phyloP scores from a whole-genome alignment of 2,329 filamentous ascomycete genomes.

The Verticillium dahliae region DNA sequence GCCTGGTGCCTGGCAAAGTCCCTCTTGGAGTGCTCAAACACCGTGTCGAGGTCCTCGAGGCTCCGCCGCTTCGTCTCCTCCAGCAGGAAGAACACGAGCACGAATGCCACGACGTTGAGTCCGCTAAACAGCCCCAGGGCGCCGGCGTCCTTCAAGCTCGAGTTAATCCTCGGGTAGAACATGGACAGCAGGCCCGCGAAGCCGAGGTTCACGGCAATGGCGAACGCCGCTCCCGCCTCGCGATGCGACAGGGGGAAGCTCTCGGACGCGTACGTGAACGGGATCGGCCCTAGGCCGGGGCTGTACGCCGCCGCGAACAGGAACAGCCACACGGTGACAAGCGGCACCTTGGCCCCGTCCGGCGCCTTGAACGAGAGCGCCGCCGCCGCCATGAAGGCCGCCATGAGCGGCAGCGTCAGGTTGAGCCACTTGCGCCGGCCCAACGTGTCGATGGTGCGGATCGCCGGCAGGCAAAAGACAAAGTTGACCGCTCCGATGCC shows the following conservation, averaged over 20 bases:
- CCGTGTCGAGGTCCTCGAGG: constrained; percentile 31
- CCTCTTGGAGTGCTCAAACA: constrained; percentile 31
- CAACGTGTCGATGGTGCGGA: constrained; percentile 30
- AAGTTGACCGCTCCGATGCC: constrained; percentile 34
- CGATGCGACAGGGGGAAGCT: constrained; percentile 42
- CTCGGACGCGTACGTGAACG: constrained; percentile 43
- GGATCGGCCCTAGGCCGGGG: constrained; percentile 36
- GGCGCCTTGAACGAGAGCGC: constrained; percentile 22
- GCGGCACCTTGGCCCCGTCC: constrained; percentile 14
- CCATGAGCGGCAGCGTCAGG: constrained; percentile 35
- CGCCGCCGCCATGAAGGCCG: constrained; percentile 30
- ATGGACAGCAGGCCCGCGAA: constrained; percentile 40
- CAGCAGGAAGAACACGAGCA: constrained; percentile 36
- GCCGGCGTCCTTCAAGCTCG: constrained; percentile 21
- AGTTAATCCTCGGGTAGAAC: constrained; percentile 27
- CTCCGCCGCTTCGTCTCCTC: constrained; percentile 34
- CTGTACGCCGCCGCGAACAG: constrained; percentile 35
- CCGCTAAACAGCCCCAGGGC: constrained; percentile 38
- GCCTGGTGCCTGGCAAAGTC: constrained; percentile 30
- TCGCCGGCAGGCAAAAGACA: constrained; percentile 31
- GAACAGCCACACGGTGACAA: constrained; percentile 30
- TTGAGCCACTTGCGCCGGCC: constrained; percentile 36
- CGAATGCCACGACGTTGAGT: constrained; percentile 38
- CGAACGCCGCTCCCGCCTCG: constrained; percentile 41
- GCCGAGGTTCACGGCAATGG: constrained; percentile 39